Evolutionary conservation across 2,329 filamentous ascomycete species (phyloP).

Genomic region (Bisporella sp.): DNA sequence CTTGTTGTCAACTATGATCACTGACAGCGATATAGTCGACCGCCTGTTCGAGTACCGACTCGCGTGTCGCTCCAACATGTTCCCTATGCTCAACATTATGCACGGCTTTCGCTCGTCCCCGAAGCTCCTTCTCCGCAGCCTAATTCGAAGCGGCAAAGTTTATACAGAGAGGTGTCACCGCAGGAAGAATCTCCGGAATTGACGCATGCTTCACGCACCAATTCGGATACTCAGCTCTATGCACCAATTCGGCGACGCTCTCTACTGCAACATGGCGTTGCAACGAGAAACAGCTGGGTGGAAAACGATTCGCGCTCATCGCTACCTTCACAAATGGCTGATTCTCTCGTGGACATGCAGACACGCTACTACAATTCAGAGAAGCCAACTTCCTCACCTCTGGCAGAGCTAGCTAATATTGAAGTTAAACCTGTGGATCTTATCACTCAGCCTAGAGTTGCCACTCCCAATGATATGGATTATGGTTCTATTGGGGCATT

Average conservation of each 20-base stretch:
- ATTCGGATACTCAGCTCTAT: slow-evolving; percentile 19
- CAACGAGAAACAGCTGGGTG: slow-evolving; percentile 20
- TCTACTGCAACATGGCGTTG: slow-evolving; percentile 25
- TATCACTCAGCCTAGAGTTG: slow-evolving; percentile 16
- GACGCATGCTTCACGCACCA: slow-evolving; percentile 5
- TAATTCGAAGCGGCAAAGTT: slow-evolving; percentile 4
- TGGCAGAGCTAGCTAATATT: slow-evolving; percentile 7
- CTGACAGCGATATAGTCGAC: slow-evolving; percentile 8
- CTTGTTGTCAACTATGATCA: not conserved
- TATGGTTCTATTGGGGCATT: slow-evolving; percentile 56
- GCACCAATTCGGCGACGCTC: slow-evolving; percentile 24
- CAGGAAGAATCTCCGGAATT: slow-evolving; percentile 2
- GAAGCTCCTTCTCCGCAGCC: slow-evolving; percentile 15
- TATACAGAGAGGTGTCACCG: not conserved
- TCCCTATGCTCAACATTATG: slow-evolving; percentile 10
- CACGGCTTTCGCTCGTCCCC: slow-evolving; percentile 21
- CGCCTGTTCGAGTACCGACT: slow-evolving; percentile 5
- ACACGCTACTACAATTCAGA: slow-evolving; percentile 11
- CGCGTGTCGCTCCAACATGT: slow-evolving; percentile 19
- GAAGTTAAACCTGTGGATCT: slow-evolving; percentile 4
- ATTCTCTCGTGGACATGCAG: slow-evolving; percentile 9
- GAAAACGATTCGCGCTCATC: slow-evolving; percentile 11
- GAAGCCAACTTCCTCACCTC: slow-evolving; percentile 10
- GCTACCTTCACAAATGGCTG: slow-evolving; percentile 12
- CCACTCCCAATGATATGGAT: slow-evolving; percentile 46